A percentile compares a stretch with the other conserved stretches of the same genome.
Evolutionary conservation across 2,329 filamentous ascomycete genomes (phyloP).

Genomic region (Stemphylium beticola): DNA sequence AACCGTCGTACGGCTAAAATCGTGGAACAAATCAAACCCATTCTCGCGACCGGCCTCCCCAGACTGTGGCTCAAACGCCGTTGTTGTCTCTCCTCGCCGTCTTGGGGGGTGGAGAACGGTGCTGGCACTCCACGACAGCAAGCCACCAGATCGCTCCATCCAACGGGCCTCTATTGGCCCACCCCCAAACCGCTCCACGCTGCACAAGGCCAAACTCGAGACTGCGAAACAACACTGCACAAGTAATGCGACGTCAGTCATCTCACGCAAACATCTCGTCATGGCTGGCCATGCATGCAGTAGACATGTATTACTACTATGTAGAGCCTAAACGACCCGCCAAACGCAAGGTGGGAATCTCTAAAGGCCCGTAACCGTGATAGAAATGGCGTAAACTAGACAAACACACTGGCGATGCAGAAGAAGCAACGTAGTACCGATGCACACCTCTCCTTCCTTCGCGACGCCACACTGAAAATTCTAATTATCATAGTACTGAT

Average conservation of each 20-base stretch:
- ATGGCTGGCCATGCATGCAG: neutral
- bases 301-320: constrained; percentile 21
- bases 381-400: constrained; percentile 9
- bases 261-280: neutral
- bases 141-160: constrained; percentile 18
- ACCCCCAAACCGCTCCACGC: neutral
- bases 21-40: constrained; percentile 30
- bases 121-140: constrained; percentile 34
- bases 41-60: constrained; percentile 17
- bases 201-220: constrained; percentile 6
- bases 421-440: constrained; percentile 33
- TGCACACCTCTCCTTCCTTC: constrained; percentile 33
- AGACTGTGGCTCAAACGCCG: constrained; percentile 19
- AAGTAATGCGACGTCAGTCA: neutral
- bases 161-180: neutral
- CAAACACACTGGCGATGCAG: constrained; percentile 35
- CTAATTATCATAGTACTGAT: constrained; percentile 49
- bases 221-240: constrained; percentile 1
- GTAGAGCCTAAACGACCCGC: constrained; percentile 1
- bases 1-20: constrained; percentile 24
- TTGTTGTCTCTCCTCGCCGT: constrained; percentile 28
- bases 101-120: constrained; percentile 7
- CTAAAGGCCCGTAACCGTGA: constrained; percentile 5
- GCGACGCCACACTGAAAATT: constrained; percentile 40
- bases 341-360: constrained; percentile 6